These are phyloP conservation scores for Tricladium varicosporioides DNA, from an alignment of 2,329 filamentous ascomycete genomes.

Conservation along the genomic window DNA sequence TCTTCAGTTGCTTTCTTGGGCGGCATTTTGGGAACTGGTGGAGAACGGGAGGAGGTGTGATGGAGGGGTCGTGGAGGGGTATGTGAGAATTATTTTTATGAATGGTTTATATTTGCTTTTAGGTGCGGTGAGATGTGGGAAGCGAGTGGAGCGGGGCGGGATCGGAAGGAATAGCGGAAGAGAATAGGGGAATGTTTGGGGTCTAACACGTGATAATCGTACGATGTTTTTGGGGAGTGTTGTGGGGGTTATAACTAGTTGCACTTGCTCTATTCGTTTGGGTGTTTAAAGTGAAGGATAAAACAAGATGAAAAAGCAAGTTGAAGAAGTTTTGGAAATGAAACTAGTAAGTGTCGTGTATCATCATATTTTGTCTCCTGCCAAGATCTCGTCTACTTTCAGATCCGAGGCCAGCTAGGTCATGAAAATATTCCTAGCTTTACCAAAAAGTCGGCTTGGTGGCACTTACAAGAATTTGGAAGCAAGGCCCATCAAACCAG, in stretches of 20 bases:
- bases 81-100: background rate
- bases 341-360: too few relatives aligned
- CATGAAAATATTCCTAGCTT: too few relatives aligned
- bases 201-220: background rate
- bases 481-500: constrained; percentile 49
- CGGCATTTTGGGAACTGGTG: constrained; percentile 33
- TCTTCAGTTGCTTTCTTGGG: constrained; percentile 41
- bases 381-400: too few relatives aligned
- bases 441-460: too few relatives aligned
- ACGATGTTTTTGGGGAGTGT: too few relatives aligned
- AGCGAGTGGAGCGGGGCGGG: background rate
- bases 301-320: too few relatives aligned
- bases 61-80: background rate
- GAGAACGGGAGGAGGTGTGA: background rate
- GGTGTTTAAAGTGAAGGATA: too few relatives aligned
- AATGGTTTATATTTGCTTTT: background rate
- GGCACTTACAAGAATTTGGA: constrained; percentile 54
- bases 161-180: background rate
- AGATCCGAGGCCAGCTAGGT: too few relatives aligned
- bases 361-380: too few relatives aligned
- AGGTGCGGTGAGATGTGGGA: background rate
- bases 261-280: too few relatives aligned
- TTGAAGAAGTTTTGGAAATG: too few relatives aligned
- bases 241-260: too few relatives aligned
- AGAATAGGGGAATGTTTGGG: background rate